Base-by-base conservation (phyloP, 805 yeast species). In the Grigorovia humatica region DNA sequence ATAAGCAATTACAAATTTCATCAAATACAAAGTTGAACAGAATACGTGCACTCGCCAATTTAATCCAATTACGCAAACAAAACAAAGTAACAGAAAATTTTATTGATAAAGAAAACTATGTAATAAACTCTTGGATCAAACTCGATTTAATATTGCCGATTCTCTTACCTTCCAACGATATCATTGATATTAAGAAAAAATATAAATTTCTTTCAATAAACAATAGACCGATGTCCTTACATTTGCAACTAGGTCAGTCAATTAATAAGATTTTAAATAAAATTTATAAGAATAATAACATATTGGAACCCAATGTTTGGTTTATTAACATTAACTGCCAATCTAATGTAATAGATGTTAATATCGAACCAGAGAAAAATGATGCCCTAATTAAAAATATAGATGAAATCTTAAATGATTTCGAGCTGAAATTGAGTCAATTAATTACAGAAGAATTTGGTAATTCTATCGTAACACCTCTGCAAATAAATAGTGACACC, bases 311-410 rank as follows among this genome's bases (percentile, higher is more conserved):
- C 0, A 54, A 49, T 2, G 51, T 60, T 7, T 74, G 78, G 77
- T 62, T 52, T 49, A n/a, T 73, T 1, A 53, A 61, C 20, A n/a
- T 74, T 1, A 30, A n/a, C 1, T 51, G 66, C 29, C 51, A 51
- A 20, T 35, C 47, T 6, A n/a, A 63, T 57, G 27, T 55, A 2
- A 30, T 61, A 2, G 78, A 74, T 62, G 57, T 73, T 1, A 75
- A 74, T 52, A 66, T 75, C 29, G 78, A 74, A 52, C 78, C 78
- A 2, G 70, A 66, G 49, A 75, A 75, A 51, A 67, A 70, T 40
- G 76, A 74, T 57, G 60, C 73, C 4, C 40, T 74, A 51, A 49
- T 74, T 0, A 53, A 52, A 13, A 56, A 61, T 20, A 57, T 61
- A 18, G 61, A 58, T 1, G 15, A 13, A 0, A 19, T 70, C 7